Conservation (phyloP, 2,329 filamentous ascomycete genomes). For the Alternaria rosae region DNA sequence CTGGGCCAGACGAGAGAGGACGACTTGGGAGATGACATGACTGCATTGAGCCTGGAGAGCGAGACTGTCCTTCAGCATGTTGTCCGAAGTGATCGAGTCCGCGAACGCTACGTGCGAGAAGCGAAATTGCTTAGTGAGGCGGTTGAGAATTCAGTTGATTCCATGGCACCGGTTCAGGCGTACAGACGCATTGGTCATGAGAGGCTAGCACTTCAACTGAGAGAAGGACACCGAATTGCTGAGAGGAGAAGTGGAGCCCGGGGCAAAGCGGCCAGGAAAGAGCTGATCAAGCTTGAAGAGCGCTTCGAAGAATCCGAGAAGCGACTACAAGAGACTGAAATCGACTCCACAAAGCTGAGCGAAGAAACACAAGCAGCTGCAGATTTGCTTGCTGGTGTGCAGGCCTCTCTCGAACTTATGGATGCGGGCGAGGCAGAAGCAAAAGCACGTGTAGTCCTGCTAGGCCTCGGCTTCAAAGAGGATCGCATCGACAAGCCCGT, state of each 20-base stretch:
- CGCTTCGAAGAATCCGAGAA: slow-evolving; percentile 65
- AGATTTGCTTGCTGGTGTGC: slow-evolving; percentile 73
- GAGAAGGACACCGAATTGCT: slow-evolving; percentile 76
- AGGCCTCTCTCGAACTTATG: slow-evolving; percentile 69
- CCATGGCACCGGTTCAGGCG: slow-evolving; percentile 65
- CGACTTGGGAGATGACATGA: slow-evolving; percentile 43
- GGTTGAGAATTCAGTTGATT: slow-evolving; percentile 64
- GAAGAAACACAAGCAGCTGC: slow-evolving; percentile 73
- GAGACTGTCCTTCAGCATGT: slow-evolving; percentile 71
- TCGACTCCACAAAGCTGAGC: slow-evolving; percentile 65
- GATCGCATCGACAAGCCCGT: slow-evolving; percentile 66
- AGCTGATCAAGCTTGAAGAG: slow-evolving; percentile 72
- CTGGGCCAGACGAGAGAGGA: slow-evolving; percentile 44
- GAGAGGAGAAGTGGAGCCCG: slow-evolving; percentile 76
- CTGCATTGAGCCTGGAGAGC: slow-evolving; percentile 27
- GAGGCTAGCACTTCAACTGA: slow-evolving; percentile 68
- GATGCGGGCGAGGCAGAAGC: slow-evolving; percentile 69
- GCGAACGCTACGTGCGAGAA: slow-evolving; percentile 67
- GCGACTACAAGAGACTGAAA: slow-evolving; percentile 61
- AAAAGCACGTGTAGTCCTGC: slow-evolving; percentile 67
- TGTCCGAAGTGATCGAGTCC: slow-evolving; percentile 59
- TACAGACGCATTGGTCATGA: slow-evolving; percentile 69
- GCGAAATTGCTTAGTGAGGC: slow-evolving; percentile 68
- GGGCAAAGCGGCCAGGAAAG: slow-evolving; percentile 78
- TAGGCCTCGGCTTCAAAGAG: slow-evolving; percentile 75